Base-by-base conservation (phyloP, 768 basidiomycete species). In the Leccinum rimulosum region DNA sequence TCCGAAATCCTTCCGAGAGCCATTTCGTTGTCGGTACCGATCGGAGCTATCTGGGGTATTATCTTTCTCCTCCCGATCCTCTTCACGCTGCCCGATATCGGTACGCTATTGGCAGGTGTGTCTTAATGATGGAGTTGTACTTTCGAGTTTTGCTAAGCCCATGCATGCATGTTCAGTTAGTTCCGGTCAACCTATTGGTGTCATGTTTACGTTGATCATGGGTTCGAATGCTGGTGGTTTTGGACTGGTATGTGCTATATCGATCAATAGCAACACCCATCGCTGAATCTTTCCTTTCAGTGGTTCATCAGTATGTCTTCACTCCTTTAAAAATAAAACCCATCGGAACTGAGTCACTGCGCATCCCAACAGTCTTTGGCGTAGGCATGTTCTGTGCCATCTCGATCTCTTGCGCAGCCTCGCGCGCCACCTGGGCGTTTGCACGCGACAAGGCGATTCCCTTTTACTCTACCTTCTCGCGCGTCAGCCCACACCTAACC, bases 401-500 rank as follows among this genome's bases (percentile, higher is more conserved):
- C 57, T 87, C 87, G 17, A 84, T 84, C 61, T 81, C 82, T 43
- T 86, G 84, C 54, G 86, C 85, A 9, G 83, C 86, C 38, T 87
- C 86, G 12, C 82, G 87, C 17, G 82, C 84, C 31, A 87, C 86
- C 3, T 88, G 86, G 87, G 83, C 83, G 50, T 88, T 89, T 68
- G 83, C 86, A 0, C 79, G 87, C 3, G 87, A 88, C 72, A 79
- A 79, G 59, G 87, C 83, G 1, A 82, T 88, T 45, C 87, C 86
- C 2, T 78, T 82, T 48, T 77, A 81, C 36, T 52, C 59, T 11
- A 65, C 75, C 57, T 86, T 86, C 74, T 72, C 80, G 7, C 73
- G 72, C 52, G 76, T 88, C 65, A 74, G 76, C 45, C 68, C 72
- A 8, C 62, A 69, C 40, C 59, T 75, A 9, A 66, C 73, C 30